These are phyloP conservation scores for Colletotrichum tabaci DNA, from an alignment of 2,329 filamentous ascomycete species.

Conservation along the genomic window DNA sequence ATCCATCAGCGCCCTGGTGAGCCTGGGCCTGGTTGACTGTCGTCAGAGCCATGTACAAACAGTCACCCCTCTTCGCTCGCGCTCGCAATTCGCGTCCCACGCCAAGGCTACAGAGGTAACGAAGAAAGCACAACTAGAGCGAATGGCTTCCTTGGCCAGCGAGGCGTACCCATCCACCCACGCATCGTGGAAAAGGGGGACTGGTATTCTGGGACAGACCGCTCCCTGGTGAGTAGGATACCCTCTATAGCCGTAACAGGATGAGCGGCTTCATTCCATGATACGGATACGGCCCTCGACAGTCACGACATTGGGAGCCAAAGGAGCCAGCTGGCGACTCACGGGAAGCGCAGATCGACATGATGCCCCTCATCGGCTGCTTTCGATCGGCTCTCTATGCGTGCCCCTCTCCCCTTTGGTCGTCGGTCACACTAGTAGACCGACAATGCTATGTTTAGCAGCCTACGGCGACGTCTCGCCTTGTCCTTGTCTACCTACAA, in stretches of 20 bases:
- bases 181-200: not conserved
- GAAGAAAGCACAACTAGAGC: not conserved
- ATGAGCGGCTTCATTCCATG: not conserved
- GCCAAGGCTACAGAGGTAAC: not conserved
- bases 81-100: not conserved
- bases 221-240: not conserved
- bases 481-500: conserved; percentile 20
- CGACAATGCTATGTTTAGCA: conserved; percentile 22
- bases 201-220: not conserved
- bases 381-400: conserved; percentile 5
- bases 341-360: conserved; percentile 16
- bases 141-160: not conserved
- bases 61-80: not conserved
- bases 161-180: not conserved
- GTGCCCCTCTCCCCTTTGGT: conserved; percentile 24
- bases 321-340: not conserved
- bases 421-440: conserved; percentile 17
- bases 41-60: not conserved
- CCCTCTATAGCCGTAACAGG: not conserved
- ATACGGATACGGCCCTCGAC: not conserved
- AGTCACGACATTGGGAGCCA: not conserved
- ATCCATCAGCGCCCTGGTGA: not conserved
- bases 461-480: not conserved
- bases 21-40: not conserved
- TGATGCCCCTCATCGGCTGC: conserved; percentile 31